A percentile compares a stretch with the other conserved stretches of the same genome.
Conservation (phyloP, 192 early-diverging fungal genomes). For the Haplosporangium gracile region DNA sequence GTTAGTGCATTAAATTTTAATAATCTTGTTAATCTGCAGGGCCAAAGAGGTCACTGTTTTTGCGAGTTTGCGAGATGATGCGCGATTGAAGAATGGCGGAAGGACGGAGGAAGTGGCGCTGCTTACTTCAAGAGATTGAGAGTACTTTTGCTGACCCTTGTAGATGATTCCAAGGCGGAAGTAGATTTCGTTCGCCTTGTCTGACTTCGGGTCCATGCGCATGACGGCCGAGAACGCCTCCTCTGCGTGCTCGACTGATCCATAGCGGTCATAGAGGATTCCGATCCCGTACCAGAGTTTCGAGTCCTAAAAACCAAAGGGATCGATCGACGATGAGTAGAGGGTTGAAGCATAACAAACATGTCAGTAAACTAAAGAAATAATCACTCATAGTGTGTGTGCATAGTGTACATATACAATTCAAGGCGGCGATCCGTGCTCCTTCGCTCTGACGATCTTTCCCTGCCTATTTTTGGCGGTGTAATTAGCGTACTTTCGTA, state of each 20-base stretch:
- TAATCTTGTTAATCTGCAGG: neutral
- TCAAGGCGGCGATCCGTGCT: neutral
- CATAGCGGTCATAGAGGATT: constrained; percentile 96
- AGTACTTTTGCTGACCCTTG: constrained; percentile 88
- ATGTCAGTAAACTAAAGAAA: neutral
- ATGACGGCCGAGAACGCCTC: constrained; percentile 95
- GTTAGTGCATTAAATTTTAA: too few species aligned
- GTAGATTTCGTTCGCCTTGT: constrained; percentile 97
- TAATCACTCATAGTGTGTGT: too few species aligned
- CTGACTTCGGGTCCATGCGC: constrained; percentile 93
- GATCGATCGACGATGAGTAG: neutral
- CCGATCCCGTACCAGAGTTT: constrained; percentile 99
- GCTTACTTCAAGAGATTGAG: constrained; percentile 73
- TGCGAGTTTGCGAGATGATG: neutral
- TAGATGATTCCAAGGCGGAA: constrained; percentile 98
- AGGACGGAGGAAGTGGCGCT: neutral
- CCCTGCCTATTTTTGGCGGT: neutral
- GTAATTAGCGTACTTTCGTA: neutral
- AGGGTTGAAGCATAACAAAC: neutral
- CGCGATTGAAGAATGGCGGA: neutral
- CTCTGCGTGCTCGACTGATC: constrained; percentile 95
- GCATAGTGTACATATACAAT: neutral
- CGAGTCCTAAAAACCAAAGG: constrained; percentile 77
- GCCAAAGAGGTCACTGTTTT: neutral
- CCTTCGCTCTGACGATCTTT: neutral